phyloP scores from a whole-genome alignment of 345 rosid species.

The Ceriops tagal region DNA sequence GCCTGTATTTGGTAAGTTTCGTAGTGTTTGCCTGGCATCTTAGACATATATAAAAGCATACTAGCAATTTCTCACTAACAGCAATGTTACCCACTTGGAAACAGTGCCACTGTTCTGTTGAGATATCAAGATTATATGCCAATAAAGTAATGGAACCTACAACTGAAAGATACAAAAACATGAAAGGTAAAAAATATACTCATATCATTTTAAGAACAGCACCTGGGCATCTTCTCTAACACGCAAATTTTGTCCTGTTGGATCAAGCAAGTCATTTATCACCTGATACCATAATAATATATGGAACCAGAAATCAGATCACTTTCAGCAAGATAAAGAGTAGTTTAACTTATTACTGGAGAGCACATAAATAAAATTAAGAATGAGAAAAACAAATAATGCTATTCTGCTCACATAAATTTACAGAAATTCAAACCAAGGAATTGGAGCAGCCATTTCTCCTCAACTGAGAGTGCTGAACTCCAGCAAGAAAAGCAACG shows the following conservation, averaged over 20 bases:
- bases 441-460: neutral
- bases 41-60: neutral
- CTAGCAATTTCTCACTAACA: neutral
- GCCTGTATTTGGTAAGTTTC: neutral
- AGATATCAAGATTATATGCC: too few relatives aligned
- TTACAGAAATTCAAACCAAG: neutral
- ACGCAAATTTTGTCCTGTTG: slow-evolving; percentile 98
- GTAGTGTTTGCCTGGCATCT: neutral
- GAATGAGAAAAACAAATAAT: neutral
- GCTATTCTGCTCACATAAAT: neutral
- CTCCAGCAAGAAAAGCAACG: neutral
- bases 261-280: slow-evolving; percentile 98
- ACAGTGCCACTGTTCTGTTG: too few relatives aligned
- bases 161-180: neutral
- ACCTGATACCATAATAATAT: slow-evolving; percentile 53
- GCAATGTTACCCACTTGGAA: too few relatives aligned
- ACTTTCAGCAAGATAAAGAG: neutral
- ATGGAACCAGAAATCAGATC: slow-evolving; percentile 17
- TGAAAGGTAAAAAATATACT: neutral
- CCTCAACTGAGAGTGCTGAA: neutral
- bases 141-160: too few relatives aligned
- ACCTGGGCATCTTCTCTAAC: slow-evolving; percentile 99
- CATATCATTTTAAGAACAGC: slow-evolving; percentile 15
- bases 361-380: neutral
- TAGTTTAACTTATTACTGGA: neutral